Conservation (phyloP, 495 filamentous ascomycete species). For the Penicillium bovifimosum region DNA sequence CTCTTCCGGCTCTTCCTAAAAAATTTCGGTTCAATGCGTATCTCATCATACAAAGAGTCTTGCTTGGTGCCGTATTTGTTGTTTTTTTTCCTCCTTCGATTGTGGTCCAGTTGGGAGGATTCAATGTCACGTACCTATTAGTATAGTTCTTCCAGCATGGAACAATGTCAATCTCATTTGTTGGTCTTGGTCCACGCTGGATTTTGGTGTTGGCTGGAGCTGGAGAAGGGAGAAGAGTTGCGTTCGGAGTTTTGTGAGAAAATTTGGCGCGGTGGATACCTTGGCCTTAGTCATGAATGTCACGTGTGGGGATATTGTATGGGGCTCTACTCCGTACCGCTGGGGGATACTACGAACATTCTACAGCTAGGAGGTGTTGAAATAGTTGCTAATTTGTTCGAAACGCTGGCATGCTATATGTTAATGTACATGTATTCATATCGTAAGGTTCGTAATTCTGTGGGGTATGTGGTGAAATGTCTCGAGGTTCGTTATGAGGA, state of each 20-base stretch:
- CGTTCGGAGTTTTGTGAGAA: constrained; percentile 7
- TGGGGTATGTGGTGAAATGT: not conserved
- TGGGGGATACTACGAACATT: too few species aligned
- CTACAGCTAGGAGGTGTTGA: too few species aligned
- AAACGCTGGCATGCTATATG: too few species aligned
- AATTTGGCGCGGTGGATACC: constrained; percentile 7
- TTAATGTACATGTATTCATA: not conserved
- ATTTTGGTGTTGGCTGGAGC: constrained; percentile 3
- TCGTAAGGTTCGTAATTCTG: not conserved
- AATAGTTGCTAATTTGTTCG: too few species aligned
- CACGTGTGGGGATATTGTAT: constrained; percentile 4
- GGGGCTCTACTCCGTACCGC: too few species aligned
- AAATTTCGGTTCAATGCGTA: constrained; percentile 36
- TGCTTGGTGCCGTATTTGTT: constrained; percentile 15
- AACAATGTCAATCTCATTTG: not conserved
- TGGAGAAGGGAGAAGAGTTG: constrained; percentile 5
- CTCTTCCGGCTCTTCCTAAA: constrained; percentile 52
- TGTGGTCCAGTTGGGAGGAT: not conserved
- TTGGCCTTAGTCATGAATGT: constrained; percentile 11
- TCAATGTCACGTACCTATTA: constrained; percentile 3
- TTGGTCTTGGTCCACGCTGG: not conserved
- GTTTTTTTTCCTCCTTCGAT: not conserved
- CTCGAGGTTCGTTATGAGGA: constrained; percentile 35
- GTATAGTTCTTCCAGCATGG: not conserved
- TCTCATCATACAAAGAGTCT: constrained; percentile 40